These are phyloP conservation scores for Immersiella caudata DNA, from an alignment of 495 filamentous ascomycete species.

Conservation along the genomic window DNA sequence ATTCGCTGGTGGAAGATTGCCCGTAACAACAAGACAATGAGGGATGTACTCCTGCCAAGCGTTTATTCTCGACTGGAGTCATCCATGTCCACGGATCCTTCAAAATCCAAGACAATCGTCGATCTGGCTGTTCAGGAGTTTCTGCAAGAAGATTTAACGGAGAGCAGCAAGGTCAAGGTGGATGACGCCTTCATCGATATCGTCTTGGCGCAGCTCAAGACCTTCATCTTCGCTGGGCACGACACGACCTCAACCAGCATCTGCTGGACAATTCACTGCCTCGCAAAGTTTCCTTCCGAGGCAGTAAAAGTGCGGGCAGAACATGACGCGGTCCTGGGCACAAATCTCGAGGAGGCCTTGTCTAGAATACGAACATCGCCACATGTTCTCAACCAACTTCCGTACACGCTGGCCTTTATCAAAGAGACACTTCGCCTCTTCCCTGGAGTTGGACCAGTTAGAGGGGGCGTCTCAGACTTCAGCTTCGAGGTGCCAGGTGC, in stretches of 20 bases:
- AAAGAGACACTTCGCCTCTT: constrained; percentile 50
- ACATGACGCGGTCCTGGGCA: constrained; percentile 41
- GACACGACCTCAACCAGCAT: constrained; percentile 43
- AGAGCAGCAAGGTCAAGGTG: not conserved
- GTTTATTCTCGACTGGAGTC: not conserved
- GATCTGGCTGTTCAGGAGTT: not conserved
- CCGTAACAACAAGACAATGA: not conserved
- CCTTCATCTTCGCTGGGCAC: constrained; percentile 45
- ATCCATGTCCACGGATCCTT: not conserved
- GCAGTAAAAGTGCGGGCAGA: constrained; percentile 43
- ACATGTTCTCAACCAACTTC: constrained; percentile 35
- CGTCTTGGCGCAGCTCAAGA: constrained; percentile 26
- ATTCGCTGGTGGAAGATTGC: not conserved
- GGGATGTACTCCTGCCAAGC: not conserved
- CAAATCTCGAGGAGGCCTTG: constrained; percentile 4
- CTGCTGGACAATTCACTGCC: constrained; percentile 40
- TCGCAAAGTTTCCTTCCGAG: constrained; percentile 40
- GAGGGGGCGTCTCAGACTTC: not conserved
- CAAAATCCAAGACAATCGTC: not conserved
- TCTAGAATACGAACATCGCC: constrained; percentile 24
- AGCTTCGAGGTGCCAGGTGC: not conserved
- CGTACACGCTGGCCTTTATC: constrained; percentile 47
- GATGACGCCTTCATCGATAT: constrained; percentile 20
- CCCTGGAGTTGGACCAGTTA: constrained; percentile 28
- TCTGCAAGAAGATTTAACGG: not conserved